phyloP scores from a whole-genome alignment of 805 yeast species.

The Starmerella scarabaei region DNA sequence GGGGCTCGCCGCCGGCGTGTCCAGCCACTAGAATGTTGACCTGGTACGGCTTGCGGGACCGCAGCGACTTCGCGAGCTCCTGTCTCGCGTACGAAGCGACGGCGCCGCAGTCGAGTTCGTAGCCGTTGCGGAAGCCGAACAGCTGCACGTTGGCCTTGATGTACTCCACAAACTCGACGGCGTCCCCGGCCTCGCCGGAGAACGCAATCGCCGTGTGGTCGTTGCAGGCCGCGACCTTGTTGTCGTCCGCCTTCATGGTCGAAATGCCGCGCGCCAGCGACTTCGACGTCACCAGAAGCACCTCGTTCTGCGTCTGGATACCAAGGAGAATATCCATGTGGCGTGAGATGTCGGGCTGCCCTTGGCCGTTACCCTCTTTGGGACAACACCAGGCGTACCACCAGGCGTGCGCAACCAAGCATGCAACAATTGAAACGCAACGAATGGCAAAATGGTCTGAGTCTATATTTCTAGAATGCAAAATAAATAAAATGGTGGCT shows the following conservation, averaged over 20 bases:
- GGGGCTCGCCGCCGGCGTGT: constrained; percentile 50
- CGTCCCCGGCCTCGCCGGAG: constrained; percentile 95
- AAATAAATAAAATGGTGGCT: too few relatives aligned
- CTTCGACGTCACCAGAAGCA: constrained; percentile 84
- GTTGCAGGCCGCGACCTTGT: constrained; percentile 64
- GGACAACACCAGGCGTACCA: too few relatives aligned
- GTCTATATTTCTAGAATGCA: too few relatives aligned
- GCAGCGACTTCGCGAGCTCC: constrained; percentile 71
- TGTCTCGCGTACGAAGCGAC: constrained; percentile 80
- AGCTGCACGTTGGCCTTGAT: constrained; percentile 86
- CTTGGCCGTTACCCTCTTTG: too few relatives aligned
- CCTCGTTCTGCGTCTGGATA: constrained; percentile 65
- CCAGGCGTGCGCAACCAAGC: too few relatives aligned
- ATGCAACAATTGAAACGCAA: too few relatives aligned
- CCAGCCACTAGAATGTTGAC: constrained; percentile 87
- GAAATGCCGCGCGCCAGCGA: constrained; percentile 88
- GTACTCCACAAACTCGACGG: constrained; percentile 88
- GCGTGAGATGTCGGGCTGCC: neutral
- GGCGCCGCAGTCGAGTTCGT: constrained; percentile 72
- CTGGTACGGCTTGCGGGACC: constrained; percentile 93
- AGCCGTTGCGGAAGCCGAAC: constrained; percentile 70
- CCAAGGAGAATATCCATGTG: constrained; percentile 85
- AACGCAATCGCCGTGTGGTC: constrained; percentile 71
- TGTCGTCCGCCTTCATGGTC: constrained; percentile 62
- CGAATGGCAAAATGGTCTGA: too few relatives aligned